Evolutionary conservation across 306 rosid species (phyloP).

Genomic region (Hippophae tibetana): DNA sequence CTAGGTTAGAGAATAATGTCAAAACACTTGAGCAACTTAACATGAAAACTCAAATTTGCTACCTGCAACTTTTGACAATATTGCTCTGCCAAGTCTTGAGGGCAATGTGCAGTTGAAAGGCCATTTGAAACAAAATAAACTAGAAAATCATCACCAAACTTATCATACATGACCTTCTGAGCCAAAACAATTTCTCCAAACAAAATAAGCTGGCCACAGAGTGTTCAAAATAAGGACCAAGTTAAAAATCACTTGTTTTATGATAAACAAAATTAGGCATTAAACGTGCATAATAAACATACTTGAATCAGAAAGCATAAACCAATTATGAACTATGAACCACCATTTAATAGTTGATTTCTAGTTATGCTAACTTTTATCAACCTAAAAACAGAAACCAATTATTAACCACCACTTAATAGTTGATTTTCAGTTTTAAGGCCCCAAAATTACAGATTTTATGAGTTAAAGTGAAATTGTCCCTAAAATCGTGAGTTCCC

Average conservation of each 20-base stretch:
- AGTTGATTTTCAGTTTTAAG: too few species aligned
- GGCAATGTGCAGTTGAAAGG: constrained; percentile 65
- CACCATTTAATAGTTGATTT: too few species aligned
- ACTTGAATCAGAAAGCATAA: too few species aligned
- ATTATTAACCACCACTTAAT: too few species aligned
- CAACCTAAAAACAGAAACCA: too few species aligned
- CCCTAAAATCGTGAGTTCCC: too few species aligned
- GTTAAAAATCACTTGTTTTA: neutral
- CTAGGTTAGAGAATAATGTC: neutral
- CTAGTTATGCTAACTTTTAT: too few species aligned
- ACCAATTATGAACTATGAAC: too few species aligned
- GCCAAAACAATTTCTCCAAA: constrained; percentile 95
- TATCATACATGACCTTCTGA: constrained; percentile 94
- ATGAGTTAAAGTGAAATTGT: too few species aligned
- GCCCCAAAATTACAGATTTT: too few species aligned
- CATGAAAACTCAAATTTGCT: neutral
- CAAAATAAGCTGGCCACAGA: constrained; percentile 57
- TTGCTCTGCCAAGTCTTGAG: constrained; percentile 72
- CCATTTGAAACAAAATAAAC: constrained; percentile 41
- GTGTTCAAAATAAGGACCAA: neutral
- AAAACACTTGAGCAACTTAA: constrained; percentile 1
- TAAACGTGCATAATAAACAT: too few species aligned
- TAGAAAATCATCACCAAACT: constrained; percentile 76
- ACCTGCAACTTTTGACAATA: constrained; percentile 89
- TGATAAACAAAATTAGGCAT: neutral